Evolutionary conservation across 768 basidiomycete species (phyloP).

Genomic region (Phlegmacium glaucopus): DNA sequence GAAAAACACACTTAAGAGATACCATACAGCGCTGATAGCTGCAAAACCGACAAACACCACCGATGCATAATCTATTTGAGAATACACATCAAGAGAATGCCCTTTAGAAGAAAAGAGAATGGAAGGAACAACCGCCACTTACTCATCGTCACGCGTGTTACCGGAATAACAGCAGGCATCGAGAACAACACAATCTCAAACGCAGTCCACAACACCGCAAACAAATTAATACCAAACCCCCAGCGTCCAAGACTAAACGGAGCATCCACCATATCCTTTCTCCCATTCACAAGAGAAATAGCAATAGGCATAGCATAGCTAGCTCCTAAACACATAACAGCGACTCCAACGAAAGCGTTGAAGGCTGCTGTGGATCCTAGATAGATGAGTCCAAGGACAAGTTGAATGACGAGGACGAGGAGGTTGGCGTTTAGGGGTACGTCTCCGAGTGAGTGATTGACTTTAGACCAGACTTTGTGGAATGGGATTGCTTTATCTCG

Average conservation of each 20-base stretch:
- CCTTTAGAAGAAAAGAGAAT: too few species aligned
- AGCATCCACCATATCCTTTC: slow-evolving; percentile 44
- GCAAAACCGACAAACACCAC: slow-evolving; percentile 67
- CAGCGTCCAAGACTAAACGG: slow-evolving; percentile 46
- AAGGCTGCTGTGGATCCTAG: slow-evolving; percentile 62
- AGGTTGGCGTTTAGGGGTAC: slow-evolving; percentile 61
- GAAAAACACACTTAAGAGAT: slow-evolving; percentile 47
- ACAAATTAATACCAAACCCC: slow-evolving; percentile 44
- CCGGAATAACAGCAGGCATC: slow-evolving; percentile 63
- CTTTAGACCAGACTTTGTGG: slow-evolving; percentile 41
- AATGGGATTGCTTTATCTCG: slow-evolving; percentile 65
- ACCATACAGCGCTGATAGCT: slow-evolving; percentile 57
- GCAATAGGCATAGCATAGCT: slow-evolving; percentile 62
- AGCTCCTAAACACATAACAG: slow-evolving; percentile 63
- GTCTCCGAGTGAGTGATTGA: slow-evolving; percentile 37
- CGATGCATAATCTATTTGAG: slow-evolving; percentile 62
- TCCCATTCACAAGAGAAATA: slow-evolving; percentile 43
- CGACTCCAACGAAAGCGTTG: slow-evolving; percentile 66
- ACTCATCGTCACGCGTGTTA: slow-evolving; percentile 48
- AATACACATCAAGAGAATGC: too few species aligned
- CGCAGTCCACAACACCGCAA: slow-evolving; percentile 55
- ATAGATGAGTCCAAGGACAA: slow-evolving; percentile 59
- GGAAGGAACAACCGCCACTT: too few species aligned
- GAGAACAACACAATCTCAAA: slow-evolving; percentile 67
- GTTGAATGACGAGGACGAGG: slow-evolving; percentile 54